A percentile compares a stretch with the other conserved stretches of the same genome.
Conservation (phyloP, 768 basidiomycete species). For the Phylloporus arenicola region DNA sequence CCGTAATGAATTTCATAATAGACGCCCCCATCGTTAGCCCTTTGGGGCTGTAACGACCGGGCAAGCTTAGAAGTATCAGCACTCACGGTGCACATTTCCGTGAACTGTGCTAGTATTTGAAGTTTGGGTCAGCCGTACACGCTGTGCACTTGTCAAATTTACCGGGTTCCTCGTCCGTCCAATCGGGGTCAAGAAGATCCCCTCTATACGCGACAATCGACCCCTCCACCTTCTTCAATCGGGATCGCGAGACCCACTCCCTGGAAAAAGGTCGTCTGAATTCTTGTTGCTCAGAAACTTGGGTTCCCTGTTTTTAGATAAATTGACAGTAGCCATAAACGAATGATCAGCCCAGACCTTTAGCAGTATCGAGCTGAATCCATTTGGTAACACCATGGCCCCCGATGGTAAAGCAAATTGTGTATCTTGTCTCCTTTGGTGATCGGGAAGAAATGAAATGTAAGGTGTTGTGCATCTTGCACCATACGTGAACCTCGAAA, state of each 20-base stretch:
- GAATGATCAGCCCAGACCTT: slow-evolving; percentile 15
- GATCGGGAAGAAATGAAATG: slow-evolving; percentile 30
- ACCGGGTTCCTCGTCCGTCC: slow-evolving; percentile 14
- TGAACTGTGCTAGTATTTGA: slow-evolving; percentile 4
- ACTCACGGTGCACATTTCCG: slow-evolving; percentile 7
- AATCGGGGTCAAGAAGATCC: neutral
- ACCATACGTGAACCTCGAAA: slow-evolving; percentile 39
- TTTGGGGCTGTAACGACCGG: neutral
- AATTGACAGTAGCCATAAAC: neutral
- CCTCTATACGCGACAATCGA: slow-evolving; percentile 18
- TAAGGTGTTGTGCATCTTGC: slow-evolving; percentile 27
- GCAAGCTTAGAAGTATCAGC: slow-evolving; percentile 8
- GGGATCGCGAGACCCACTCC: too few species aligned
- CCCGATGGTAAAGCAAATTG: slow-evolving; percentile 25
- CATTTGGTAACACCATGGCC: slow-evolving; percentile 23
- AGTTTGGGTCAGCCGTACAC: neutral
- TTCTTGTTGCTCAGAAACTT: slow-evolving; percentile 8
- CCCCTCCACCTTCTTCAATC: neutral
- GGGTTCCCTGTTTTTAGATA: slow-evolving; percentile 4
- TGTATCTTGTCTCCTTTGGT: slow-evolving; percentile 27
- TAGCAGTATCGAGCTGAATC: slow-evolving; percentile 34
- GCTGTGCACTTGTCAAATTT: neutral
- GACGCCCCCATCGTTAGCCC: neutral
- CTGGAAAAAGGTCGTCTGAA: too few species aligned
- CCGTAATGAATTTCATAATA: slow-evolving; percentile 24